Evolutionary conservation across 2,329 filamentous ascomycete genomes (phyloP).

Genomic region (Trichoderma afroharzianum): DNA sequence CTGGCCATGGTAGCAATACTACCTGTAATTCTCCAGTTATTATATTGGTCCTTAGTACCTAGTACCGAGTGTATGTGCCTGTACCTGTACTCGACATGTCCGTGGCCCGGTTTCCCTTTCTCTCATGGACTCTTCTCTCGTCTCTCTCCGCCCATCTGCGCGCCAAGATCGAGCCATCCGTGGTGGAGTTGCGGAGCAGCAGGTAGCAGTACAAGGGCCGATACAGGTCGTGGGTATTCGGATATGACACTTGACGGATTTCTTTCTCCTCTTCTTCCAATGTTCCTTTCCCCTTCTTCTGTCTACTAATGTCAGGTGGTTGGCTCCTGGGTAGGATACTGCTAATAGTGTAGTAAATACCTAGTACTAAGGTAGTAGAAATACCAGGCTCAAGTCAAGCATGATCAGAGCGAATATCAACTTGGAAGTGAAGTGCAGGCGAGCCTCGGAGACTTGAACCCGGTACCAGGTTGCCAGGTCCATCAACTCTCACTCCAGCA

Average conservation of each 20-base stretch:
- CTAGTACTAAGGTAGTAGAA: neutral
- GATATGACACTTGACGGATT: neutral
- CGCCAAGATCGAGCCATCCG: constrained; percentile 7
- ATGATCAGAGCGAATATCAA: neutral
- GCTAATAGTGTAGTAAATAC: too few species aligned
- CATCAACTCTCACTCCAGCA: neutral
- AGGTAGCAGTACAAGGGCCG: neutral
- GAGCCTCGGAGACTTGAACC: neutral
- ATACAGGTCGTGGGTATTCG: neutral
- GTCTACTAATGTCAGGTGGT: too few species aligned
- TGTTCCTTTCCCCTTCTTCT: neutral
- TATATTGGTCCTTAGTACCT: neutral
- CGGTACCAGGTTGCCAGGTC: too few species aligned
- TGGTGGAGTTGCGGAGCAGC: constrained; percentile 10
- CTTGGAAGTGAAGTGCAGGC: too few species aligned
- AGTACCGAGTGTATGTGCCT: neutral
- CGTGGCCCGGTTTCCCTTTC: neutral
- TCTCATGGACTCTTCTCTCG: neutral
- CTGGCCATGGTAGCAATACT: neutral
- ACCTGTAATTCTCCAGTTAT: too few species aligned
- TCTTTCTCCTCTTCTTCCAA: neutral
- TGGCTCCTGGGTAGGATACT: too few species aligned
- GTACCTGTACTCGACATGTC: neutral
- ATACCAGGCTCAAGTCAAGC: neutral
- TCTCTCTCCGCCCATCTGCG: neutral